phyloP scores from a whole-genome alignment of 805 yeast species.

The Sugiyamaella floridensis region DNA sequence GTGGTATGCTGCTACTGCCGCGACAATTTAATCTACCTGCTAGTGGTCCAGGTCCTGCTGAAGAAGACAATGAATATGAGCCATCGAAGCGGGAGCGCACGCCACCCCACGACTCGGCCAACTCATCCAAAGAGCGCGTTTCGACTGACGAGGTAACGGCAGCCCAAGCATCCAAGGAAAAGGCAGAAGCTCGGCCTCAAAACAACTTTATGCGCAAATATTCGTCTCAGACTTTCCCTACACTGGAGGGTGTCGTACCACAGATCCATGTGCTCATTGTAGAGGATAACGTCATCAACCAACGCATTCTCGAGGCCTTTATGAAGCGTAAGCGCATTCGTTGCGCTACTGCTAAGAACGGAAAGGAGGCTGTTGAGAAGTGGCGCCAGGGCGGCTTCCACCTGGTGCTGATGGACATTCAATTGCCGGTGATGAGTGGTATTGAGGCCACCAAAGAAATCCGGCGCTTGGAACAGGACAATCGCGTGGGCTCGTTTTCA shows the following conservation, averaged over 20 bases:
- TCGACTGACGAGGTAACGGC: neutral
- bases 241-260: slow-evolving; percentile 59
- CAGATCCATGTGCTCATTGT: slow-evolving; percentile 87
- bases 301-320: slow-evolving; percentile 83
- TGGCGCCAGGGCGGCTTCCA: slow-evolving; percentile 96
- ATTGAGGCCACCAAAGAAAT: slow-evolving; percentile 92
- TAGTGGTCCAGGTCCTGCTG: neutral
- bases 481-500: slow-evolving; percentile 61
- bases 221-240: slow-evolving; percentile 6
- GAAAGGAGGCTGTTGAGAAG: slow-evolving; percentile 88
- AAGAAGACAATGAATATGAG: slow-evolving; percentile 1
- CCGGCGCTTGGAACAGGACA: slow-evolving; percentile 70
- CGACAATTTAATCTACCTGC: slow-evolving; percentile 23
- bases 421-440: slow-evolving; percentile 92
- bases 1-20: slow-evolving; percentile 26
- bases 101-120: neutral
- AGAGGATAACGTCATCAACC: slow-evolving; percentile 93
- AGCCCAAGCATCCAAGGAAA: neutral
- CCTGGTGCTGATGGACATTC: slow-evolving; percentile 93
- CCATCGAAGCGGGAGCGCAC: neutral
- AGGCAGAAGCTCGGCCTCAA: neutral
- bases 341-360: slow-evolving; percentile 83
- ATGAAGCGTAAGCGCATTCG: slow-evolving; percentile 78
- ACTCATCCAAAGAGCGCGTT: neutral
- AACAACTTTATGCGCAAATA: neutral